Base-by-base conservation (phyloP, 176 grass and related monocot genomes). In the Carex parvula region DNA sequence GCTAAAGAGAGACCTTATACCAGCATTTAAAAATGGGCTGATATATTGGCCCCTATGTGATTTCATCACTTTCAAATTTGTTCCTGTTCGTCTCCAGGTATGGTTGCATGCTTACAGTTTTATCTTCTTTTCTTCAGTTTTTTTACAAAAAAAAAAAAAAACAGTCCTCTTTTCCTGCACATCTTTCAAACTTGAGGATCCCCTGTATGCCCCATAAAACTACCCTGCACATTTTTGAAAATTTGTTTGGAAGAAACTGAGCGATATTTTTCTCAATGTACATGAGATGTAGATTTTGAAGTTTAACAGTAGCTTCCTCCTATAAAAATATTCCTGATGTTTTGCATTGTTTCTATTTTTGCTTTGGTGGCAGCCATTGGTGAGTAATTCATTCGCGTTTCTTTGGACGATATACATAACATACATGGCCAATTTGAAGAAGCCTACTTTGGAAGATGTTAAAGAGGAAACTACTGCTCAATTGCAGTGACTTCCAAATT, bases 401-500 rank as follows among this genome's bases (percentile, higher is more conserved):
- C 85, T 99, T 85, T 99, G 96, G 91, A 95, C 93, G n/a, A 95
- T 99, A 86, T 99, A 99, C 81, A 88, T 99, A 72, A 95, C 96
- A 84, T 99, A 99, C 74, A 95, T 99, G 96, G 96, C 96, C n/a
- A 87, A 91, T 84, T 92, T 99, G 79, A 87, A 88, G 85, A 99
- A 94, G 84, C 80, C 91, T 61, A 70, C 79, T 69, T 84, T 93
- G 39, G 58, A 95, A 84, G 85, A 86, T 81, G 69, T 82, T 30
- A 81, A 42, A 66, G 79, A 65, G 4, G 30, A 88, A 86, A 33
- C 41, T 52, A 29, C 26, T 52, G 60, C 63, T 66, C 41, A 83
- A 68, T 14, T 65, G 12, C 62, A 61, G 18, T 81, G 63, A 78
- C 21, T 54, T 32, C 65, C 21, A 77, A 54, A 42, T 70, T 76